Evolutionary conservation across 2,329 filamentous ascomycete species (phyloP).

Genomic region (Pseudopithomyces maydicus): DNA sequence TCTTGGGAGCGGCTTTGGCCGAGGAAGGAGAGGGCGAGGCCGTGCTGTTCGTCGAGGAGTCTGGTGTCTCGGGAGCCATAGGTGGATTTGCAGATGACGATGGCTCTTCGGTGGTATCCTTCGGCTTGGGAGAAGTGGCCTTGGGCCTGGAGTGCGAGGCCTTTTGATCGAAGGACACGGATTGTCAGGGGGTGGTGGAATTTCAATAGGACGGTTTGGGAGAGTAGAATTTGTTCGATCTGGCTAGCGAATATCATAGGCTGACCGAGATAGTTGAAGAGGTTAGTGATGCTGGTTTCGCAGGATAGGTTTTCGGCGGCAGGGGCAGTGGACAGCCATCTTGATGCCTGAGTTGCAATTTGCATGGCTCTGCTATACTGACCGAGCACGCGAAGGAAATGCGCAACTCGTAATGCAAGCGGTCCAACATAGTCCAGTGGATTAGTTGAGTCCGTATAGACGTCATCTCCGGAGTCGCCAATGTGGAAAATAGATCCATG

Average conservation of each 20-base stretch:
- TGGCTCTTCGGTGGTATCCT: slow-evolving; percentile 2
- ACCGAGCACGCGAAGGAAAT: slow-evolving; percentile 3
- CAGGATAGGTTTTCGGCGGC: not conserved
- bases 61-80: not conserved
- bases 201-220: not conserved
- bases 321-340: not conserved
- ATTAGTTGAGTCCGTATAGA: not conserved
- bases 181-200: not conserved
- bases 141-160: slow-evolving; percentile 1
- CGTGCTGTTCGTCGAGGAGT: slow-evolving; percentile 7
- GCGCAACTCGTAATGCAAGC: slow-evolving; percentile 5
- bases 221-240: not conserved
- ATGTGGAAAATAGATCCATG: not conserved
- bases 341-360: not conserved
- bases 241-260: not conserved
- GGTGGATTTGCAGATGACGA: not conserved
- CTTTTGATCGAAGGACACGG: not conserved
- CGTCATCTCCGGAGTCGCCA: not conserved
- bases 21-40: slow-evolving; percentile 5
- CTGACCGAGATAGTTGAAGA: slow-evolving; percentile 5
- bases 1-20: slow-evolving; percentile 1
- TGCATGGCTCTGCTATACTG: not conserved
- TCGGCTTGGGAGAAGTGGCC: slow-evolving; percentile 3
- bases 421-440: not conserved
- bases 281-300: not conserved